Evolutionary conservation across 192 early-diverging fungal genomes (phyloP), one percentile per base, ranked within the genome.

Genomic region (Fimicolochytrium jonesii): DNA sequence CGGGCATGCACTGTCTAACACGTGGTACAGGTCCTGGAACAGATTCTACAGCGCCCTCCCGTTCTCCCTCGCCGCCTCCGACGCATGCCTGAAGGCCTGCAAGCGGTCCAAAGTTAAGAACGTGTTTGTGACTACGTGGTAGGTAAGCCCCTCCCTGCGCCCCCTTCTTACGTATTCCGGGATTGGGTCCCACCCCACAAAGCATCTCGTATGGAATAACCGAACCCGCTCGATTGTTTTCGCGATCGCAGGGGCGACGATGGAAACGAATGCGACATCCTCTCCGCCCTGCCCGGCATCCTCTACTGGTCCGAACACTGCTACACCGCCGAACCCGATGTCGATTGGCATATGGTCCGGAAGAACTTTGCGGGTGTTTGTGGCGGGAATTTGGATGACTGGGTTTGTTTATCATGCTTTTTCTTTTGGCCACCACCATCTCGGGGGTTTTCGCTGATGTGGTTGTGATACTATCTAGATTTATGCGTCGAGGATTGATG

Each of bases 161-260:
- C n/a, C n/a, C n/a, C n/a, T n/a, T n/a, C n/a, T n/a, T n/a, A n/a
- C n/a, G n/a, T n/a, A n/a, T n/a, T n/a, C n/a, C n/a, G n/a, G n/a
- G n/a, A n/a, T n/a, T n/a, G n/a, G n/a, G n/a, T n/a, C n/a, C n/a
- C n/a, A n/a, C n/a, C n/a, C n/a, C n/a, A n/a, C n/a, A n/a, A n/a
- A n/a, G n/a, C n/a, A n/a, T n/a, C n/a, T n/a, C n/a, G n/a, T n/a
- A n/a, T n/a, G n/a, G n/a, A n/a, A n/a, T n/a, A n/a, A n/a, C n/a
- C n/a, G n/a, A n/a, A n/a, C n/a, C n/a, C n/a, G n/a, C n/a, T n/a
- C n/a, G n/a, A n/a, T n/a, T n/a, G n/a, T n/a, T n/a, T 23, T 29
- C n/a, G n/a, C n/a, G n/a, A n/a, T n/a, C n/a, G n/a, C 49, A 65
- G 64, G 91, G 92, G 92, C 22, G 92, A 93, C 66, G 92, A 93